These are phyloP conservation scores for Suillus discolor DNA, from an alignment of 768 basidiomycete species.

Conservation along the genomic window DNA sequence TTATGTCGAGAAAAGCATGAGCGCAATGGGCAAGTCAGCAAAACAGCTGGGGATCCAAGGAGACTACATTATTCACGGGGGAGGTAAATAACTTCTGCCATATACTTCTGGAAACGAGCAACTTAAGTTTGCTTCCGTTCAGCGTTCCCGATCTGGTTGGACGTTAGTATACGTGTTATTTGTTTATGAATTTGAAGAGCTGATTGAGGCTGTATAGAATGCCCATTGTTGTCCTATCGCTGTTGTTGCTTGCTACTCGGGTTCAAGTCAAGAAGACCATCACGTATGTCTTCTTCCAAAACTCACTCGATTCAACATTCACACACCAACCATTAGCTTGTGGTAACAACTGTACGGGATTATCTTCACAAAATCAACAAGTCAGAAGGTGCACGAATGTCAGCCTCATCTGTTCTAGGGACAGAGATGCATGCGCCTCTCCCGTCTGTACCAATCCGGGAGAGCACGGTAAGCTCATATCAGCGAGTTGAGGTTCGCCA, in stretches of 20 bases:
- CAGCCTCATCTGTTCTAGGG: slow-evolving; percentile 27
- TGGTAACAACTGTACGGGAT: slow-evolving; percentile 66
- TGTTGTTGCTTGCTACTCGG: slow-evolving; percentile 77
- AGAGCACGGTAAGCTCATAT: slow-evolving; percentile 31
- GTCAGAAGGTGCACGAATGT: slow-evolving; percentile 19
- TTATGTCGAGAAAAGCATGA: slow-evolving; percentile 87
- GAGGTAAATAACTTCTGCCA: slow-evolving; percentile 54
- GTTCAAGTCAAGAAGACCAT: slow-evolving; percentile 81
- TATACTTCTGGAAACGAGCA: background rate
- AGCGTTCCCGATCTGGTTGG: slow-evolving; percentile 88
- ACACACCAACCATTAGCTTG: slow-evolving; percentile 44
- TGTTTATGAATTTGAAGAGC: slow-evolving; percentile 7
- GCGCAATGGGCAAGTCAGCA: slow-evolving; percentile 77
- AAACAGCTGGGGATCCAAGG: slow-evolving; percentile 71
- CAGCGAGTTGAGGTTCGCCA: slow-evolving; percentile 26
- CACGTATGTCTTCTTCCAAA: slow-evolving; percentile 47
- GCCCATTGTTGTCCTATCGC: slow-evolving; percentile 85
- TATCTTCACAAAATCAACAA: slow-evolving; percentile 62
- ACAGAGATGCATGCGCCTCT: slow-evolving; percentile 33
- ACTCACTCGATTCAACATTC: background rate
- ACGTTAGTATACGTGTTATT: slow-evolving; percentile 44
- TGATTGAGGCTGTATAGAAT: slow-evolving; percentile 47
- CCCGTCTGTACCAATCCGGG: slow-evolving; percentile 30
- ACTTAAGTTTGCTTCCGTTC: slow-evolving; percentile 14
- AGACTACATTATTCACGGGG: slow-evolving; percentile 69